Conservation (phyloP, 164 flowering plant species). For the Nymphaea thermarum region DNA sequence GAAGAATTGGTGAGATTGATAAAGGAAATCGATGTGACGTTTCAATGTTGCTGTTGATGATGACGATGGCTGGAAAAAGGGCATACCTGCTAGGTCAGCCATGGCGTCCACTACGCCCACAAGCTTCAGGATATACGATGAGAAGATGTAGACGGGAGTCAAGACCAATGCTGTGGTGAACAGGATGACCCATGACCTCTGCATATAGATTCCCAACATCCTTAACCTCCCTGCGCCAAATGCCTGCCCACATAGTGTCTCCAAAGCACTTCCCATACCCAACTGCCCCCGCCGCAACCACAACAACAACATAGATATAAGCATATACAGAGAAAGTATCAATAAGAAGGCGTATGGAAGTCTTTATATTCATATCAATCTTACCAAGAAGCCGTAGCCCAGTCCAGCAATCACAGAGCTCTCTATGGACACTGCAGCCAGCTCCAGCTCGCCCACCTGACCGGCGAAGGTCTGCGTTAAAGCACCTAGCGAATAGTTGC, state of each 20-base stretch:
- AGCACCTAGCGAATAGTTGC: neutral
- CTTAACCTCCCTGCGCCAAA: conserved; percentile 36
- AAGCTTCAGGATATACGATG: conserved; percentile 29
- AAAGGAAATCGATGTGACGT: neutral
- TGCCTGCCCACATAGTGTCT: conserved; percentile 47
- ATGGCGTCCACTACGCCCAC: conserved; percentile 17
- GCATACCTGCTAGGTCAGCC: conserved; percentile 17
- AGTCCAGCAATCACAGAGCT: neutral
- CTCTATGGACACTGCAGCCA: neutral
- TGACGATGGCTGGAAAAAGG: conserved; percentile 12
- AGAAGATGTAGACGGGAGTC: conserved; percentile 30
- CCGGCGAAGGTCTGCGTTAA: neutral
- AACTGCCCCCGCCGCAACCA: conserved; percentile 8
- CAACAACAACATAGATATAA: too few species aligned
- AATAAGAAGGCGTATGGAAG: too few species aligned
- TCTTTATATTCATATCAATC: neutral
- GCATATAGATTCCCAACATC: conserved; percentile 42
- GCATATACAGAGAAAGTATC: too few species aligned
- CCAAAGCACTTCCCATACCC: conserved; percentile 47
- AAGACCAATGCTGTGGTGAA: conserved; percentile 20
- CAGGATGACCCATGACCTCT: conserved; percentile 38
- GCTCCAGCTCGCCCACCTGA: neutral
- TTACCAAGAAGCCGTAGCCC: neutral
- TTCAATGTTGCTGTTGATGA: neutral
- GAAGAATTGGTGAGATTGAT: neutral